These are phyloP conservation scores for Umbelopsis sp. DNA, from an alignment of 192 early-diverging fungal genomes.

Conservation along the genomic window DNA sequence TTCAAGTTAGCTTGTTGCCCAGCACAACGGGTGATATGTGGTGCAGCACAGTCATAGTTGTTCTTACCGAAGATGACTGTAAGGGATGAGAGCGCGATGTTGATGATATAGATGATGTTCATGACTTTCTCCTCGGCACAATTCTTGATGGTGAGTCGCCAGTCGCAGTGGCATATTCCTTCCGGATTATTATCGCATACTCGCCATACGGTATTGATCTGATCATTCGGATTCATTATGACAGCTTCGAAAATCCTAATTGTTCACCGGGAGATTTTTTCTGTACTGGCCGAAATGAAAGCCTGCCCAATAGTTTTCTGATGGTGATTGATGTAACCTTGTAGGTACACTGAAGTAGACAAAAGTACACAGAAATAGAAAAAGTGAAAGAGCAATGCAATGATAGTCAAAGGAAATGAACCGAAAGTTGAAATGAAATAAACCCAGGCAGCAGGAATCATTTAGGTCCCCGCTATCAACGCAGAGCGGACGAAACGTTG, in stretches of 20 bases:
- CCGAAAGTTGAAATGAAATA: no score
- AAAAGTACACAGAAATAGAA: no score
- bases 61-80: slow-evolving; percentile 29
- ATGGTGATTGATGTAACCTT: no score
- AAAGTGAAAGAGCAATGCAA: no score
- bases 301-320: no score
- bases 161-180: slow-evolving; percentile 27
- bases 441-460: no score
- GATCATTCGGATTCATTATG: not conserved
- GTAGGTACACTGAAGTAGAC: no score
- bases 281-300: no score
- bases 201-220: slow-evolving; percentile 16
- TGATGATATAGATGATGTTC: slow-evolving; percentile 20
- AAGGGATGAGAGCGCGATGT: slow-evolving; percentile 19
- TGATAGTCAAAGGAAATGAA: no score
- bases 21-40: not conserved
- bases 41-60: not conserved
- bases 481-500: no score
- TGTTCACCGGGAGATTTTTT: not conserved
- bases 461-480: no score
- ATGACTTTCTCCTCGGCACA: slow-evolving; percentile 27
- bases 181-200: slow-evolving; percentile 16
- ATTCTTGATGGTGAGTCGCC: slow-evolving; percentile 21
- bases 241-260: not conserved
- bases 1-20: not conserved